Evolutionary conservation across 768 basidiomycete genomes (phyloP), one percentile per base, ranked within the genome.

Genomic region (Phylloporus sp.): DNA sequence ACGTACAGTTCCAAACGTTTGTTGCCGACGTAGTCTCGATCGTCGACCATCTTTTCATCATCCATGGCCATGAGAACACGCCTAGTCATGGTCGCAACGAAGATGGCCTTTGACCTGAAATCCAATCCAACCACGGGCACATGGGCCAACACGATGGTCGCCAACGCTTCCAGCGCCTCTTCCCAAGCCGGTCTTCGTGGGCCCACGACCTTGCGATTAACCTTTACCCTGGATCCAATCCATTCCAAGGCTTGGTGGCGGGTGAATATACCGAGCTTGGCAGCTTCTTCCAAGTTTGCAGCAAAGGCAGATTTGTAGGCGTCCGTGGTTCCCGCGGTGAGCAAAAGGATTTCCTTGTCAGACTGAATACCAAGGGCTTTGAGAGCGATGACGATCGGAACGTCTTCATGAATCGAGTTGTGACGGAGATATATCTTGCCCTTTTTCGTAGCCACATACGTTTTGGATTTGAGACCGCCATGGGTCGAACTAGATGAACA

Each of bases 21-120:
- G 69, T 99, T 99, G 38, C 96, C 96, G 48, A 99, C 96, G 64
- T 99, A 99, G 68, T 99, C 96, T 38, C 96, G 79, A 68, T 99
- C 96, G 57, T 99, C 96, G 9, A 96, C 93, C 81, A 93, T 92
- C 59, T 85, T 93, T 65, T 91, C 90, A 64, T 98, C 92, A 48
- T 92, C 81, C 81, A 97, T 87, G 15, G 93, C 93, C 86, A 94
- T 91, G 42, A 99, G 73, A 11, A 99, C 96, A 37, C 96, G 76
- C 15, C 95, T 77, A 1, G 91, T 93, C 96, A 99, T 99, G 2
- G 91, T 95, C 1, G 91, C 95, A 26, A 97, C 88, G 62, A 97
- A 98, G 54, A 98, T 88, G 17, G 92, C 93, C 65, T 99, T 99
- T 9, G 91, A 78, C 40, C 88, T 75, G 63, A 98, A 89, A 68